Base-by-base conservation (phyloP, 495 filamentous ascomycete species). In the Xylona heveae region DNA sequence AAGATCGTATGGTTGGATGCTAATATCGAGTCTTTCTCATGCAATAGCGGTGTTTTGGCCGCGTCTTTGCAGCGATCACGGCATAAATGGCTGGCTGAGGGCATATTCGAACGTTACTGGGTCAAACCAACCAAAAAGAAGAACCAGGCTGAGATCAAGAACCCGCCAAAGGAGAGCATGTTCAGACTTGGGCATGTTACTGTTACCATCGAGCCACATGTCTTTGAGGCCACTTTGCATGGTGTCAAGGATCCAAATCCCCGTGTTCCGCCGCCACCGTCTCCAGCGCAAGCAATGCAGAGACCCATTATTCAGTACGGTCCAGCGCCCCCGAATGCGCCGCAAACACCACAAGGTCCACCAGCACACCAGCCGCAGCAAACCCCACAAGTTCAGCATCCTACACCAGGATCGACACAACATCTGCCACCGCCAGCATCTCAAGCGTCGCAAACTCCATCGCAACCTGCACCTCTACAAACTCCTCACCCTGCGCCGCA, bases 31-130 rank as follows among this genome's bases (percentile, higher is more conserved):
- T 8, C 7, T 5, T 20, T 32, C 23, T 7, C 14, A 17, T 25
- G 28, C 19, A 40, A 34, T 38, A 94, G 85, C 51, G 80, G 77
- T 30, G 78, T 99, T 5, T 60, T 95, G 30, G 62, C 73, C 30
- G 69, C 78, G 32, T 84, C 90, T 3, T 62, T 99, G 12, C 59
- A 73, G 30, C 68, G 79, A 31, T 95, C 90, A 30, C 79, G 80
- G 34, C 66, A 74, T 41, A 76, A 71, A 67, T 95, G 90, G 90
- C 63, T 82, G 6, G 72, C 62, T 41, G 82, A 91, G 40, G 75
- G 78, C 12, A 72, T 93, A 22, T 78, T 99, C 38, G 82, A 88
- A 38, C 78, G 77, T 42, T 95, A 90, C 51, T 94, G 84, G 75
- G 75, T 75, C 7, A 92, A 94, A 43, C 82, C 83, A 4, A 64